Evolutionary conservation across 2,329 filamentous ascomycete species (phyloP).

Genomic region (Apiospora rasikravindrae): DNA sequence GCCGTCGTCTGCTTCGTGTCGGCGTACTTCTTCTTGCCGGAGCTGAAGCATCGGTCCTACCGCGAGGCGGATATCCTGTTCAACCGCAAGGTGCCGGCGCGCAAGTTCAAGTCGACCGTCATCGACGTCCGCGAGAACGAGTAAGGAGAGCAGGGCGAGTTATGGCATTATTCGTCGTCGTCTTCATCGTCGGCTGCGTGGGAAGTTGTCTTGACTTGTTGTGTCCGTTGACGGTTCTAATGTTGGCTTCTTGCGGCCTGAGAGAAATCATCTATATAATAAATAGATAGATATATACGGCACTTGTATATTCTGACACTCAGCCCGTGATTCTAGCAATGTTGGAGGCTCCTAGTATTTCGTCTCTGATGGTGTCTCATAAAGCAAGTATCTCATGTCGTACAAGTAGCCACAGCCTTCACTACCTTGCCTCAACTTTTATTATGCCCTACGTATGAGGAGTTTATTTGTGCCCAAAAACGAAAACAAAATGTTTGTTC

Average conservation of each 20-base stretch:
- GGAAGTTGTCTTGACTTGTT: not conserved
- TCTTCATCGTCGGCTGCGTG: too few species aligned
- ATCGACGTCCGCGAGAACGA: slow-evolving; percentile 44
- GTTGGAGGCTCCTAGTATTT: too few species aligned
- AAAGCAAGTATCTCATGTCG: too few species aligned
- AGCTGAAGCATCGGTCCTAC: slow-evolving; percentile 47
- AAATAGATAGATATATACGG: not conserved
- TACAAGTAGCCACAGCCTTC: too few species aligned
- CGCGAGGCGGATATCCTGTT: slow-evolving; percentile 52
- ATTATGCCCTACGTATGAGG: too few species aligned
- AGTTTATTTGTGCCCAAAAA: too few species aligned
- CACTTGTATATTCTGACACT: not conserved
- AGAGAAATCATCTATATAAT: not conserved
- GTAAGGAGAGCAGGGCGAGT: slow-evolving; percentile 29
- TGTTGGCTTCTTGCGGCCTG: not conserved
- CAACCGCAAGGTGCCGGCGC: slow-evolving; percentile 27
- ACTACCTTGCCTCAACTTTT: too few species aligned
- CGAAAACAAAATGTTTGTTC: too few species aligned
- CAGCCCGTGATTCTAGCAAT: too few species aligned
- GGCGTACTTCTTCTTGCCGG: slow-evolving; percentile 45
- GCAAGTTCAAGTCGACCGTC: slow-evolving; percentile 18
- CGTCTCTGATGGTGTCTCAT: too few species aligned
- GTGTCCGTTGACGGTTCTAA: not conserved
- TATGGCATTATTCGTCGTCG: not conserved
- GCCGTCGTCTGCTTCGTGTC: slow-evolving; percentile 44